Evolutionary conservation across 139 green algal species (phyloP).

Genomic region (Chlorella sp.): DNA sequence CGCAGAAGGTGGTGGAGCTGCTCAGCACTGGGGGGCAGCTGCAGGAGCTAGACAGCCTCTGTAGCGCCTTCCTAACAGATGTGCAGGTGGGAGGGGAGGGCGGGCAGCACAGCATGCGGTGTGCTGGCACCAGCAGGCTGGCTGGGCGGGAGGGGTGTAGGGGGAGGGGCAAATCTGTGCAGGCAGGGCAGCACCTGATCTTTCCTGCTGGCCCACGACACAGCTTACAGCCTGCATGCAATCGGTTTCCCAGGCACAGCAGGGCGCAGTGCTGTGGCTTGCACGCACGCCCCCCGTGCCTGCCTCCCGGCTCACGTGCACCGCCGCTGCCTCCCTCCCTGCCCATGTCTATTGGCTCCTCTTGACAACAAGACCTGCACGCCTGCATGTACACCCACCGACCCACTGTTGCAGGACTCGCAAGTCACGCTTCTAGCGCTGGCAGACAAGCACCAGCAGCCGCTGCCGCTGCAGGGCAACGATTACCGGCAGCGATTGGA

Average conservation of each 20-base stretch:
- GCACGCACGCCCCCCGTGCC: too few species aligned
- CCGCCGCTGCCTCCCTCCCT: neutral
- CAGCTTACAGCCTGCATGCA: too few species aligned
- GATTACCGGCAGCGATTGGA: constrained; percentile 12
- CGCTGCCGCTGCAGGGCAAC: constrained; percentile 17
- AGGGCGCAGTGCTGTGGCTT: neutral
- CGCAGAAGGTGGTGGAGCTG: constrained; percentile 14
- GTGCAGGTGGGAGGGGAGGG: neutral
- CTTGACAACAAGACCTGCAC: neutral
- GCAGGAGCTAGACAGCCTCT: constrained; percentile 14
- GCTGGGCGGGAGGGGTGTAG: neutral
- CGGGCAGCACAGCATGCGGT: neutral
- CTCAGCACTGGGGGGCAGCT: neutral
- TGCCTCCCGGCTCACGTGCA: too few species aligned
- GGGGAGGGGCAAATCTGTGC: neutral
- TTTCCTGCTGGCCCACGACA: neutral
- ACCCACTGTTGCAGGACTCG: neutral
- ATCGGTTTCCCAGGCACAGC: neutral
- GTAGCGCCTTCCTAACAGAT: neutral
- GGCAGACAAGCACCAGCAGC: constrained; percentile 14
- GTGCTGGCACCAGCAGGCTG: neutral
- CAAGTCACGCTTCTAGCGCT: constrained; percentile 21
- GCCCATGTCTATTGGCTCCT: neutral
- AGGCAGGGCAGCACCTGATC: neutral
- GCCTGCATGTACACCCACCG: neutral